Conservation (phyloP, 2,329 filamentous ascomycete genomes). For the Epichloe bromicola region DNA sequence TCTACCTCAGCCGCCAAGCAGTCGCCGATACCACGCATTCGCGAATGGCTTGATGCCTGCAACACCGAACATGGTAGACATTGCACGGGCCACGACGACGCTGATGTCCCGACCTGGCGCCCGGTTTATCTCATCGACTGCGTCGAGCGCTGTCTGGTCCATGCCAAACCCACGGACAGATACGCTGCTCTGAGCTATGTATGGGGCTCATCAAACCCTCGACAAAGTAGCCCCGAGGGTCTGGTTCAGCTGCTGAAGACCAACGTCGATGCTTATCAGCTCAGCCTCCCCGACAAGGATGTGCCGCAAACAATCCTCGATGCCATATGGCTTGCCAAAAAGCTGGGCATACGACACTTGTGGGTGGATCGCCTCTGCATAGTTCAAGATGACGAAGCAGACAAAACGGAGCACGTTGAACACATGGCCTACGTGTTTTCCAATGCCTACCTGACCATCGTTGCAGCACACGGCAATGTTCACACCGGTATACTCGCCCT, state of each 20-base stretch:
- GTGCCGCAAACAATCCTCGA: constrained; percentile 30
- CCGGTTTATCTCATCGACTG: constrained; percentile 29
- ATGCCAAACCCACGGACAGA: constrained; percentile 23
- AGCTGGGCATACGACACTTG: constrained; percentile 28
- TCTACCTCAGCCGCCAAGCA: constrained; percentile 15
- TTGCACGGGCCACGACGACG: constrained; percentile 19
- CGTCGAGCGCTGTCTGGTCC: constrained; percentile 25
- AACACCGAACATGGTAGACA: constrained; percentile 28
- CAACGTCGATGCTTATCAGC: constrained; percentile 24
- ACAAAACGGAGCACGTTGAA: constrained; percentile 26
- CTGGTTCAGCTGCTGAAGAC: constrained; percentile 20
- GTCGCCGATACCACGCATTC: constrained; percentile 25
- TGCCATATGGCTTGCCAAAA: constrained; percentile 30
- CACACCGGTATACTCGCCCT: constrained; percentile 24
- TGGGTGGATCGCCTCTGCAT: constrained; percentile 36
- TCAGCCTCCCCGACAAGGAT: constrained; percentile 22
- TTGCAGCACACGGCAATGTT: constrained; percentile 28
- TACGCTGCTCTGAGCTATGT: constrained; percentile 36
- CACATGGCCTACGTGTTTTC: constrained; percentile 34
- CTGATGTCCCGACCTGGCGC: constrained; percentile 21
- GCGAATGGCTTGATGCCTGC: constrained; percentile 31
- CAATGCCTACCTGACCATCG: constrained; percentile 31
- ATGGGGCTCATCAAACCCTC: constrained; percentile 20
- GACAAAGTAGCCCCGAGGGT: constrained; percentile 14
- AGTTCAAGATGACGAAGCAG: constrained; percentile 28